phyloP scores from a whole-genome alignment of 257 asterid species.

The Ballota nigra region DNA sequence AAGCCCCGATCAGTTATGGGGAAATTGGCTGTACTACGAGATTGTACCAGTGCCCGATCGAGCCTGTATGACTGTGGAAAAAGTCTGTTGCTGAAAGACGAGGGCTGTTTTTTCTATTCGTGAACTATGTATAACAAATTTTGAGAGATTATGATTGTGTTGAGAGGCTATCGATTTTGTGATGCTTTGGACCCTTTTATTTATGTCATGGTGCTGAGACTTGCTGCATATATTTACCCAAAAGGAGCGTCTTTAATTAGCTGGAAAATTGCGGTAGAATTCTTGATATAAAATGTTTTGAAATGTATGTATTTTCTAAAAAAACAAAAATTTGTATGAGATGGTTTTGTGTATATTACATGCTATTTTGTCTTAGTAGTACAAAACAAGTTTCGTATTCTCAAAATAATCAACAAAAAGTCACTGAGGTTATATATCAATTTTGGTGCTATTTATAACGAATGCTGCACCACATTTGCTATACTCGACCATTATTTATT shows the following conservation, averaged over 20 bases:
- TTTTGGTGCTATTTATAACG: neutral
- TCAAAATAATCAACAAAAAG: neutral
- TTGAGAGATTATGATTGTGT: slow-evolving; percentile 13
- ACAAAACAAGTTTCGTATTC: neutral
- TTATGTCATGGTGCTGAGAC: neutral
- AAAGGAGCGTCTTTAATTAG: neutral
- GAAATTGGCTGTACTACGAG: neutral
- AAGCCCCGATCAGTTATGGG: neutral
- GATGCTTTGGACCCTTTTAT: neutral
- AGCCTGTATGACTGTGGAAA: neutral
- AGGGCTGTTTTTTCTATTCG: neutral
- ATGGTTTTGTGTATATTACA: too few relatives aligned
- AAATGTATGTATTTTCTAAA: too few relatives aligned
- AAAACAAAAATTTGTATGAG: neutral
- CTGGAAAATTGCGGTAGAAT: neutral
- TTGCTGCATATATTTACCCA: neutral
- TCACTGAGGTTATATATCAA: neutral
- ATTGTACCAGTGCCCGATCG: neutral
- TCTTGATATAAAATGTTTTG: neutral
- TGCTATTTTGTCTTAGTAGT: neutral
- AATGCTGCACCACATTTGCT: neutral
- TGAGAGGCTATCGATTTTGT: neutral
- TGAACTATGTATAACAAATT: slow-evolving; percentile 13
- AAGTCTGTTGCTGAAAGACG: slow-evolving; percentile 15
- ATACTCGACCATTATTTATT: neutral